Evolutionary conservation across 2,329 filamentous ascomycete species (phyloP).

Genomic region (Phoma herbarum): DNA sequence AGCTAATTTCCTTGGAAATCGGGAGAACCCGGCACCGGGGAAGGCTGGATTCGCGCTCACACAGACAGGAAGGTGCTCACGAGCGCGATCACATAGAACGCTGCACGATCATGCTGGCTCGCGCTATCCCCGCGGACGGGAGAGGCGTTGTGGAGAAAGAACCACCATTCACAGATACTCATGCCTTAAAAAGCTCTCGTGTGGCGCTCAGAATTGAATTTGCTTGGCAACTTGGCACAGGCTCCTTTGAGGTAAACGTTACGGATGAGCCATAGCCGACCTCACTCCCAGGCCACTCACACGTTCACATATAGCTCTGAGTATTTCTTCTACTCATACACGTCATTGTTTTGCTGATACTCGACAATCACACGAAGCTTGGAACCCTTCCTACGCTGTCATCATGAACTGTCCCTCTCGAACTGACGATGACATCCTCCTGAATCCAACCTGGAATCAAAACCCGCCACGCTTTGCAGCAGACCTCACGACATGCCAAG

Average conservation of each 20-base stretch:
- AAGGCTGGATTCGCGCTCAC: neutral
- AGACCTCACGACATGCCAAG: slow-evolving; percentile 44
- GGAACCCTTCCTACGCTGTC: neutral
- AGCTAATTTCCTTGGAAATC: slow-evolving; percentile 8
- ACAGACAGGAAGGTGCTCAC: slow-evolving; percentile 17
- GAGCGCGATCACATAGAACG: slow-evolving; percentile 1
- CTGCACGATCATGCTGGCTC: slow-evolving; percentile 6
- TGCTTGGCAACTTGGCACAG: slow-evolving; percentile 30
- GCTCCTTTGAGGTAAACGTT: slow-evolving; percentile 24
- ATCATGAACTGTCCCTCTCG: slow-evolving; percentile 45
- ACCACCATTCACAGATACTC: slow-evolving; percentile 6
- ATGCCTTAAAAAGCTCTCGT: slow-evolving; percentile 15
- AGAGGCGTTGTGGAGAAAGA: slow-evolving; percentile 12
- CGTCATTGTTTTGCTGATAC: slow-evolving; percentile 25
- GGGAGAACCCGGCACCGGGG: slow-evolving; percentile 9
- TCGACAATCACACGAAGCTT: slow-evolving; percentile 1
- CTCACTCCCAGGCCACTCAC: slow-evolving; percentile 22
- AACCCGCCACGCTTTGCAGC: slow-evolving; percentile 42
- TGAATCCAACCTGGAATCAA: slow-evolving; percentile 44
- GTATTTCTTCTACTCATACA: slow-evolving; percentile 22
- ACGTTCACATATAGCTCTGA: slow-evolving; percentile 28
- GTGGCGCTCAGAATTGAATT: slow-evolving; percentile 21
- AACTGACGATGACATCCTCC: slow-evolving; percentile 38
- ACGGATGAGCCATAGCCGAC: slow-evolving; percentile 33
- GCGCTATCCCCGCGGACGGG: slow-evolving; percentile 16